phyloP scores from a whole-genome alignment of 768 basidiomycete genomes.

The Psilocybe cyanescens region DNA sequence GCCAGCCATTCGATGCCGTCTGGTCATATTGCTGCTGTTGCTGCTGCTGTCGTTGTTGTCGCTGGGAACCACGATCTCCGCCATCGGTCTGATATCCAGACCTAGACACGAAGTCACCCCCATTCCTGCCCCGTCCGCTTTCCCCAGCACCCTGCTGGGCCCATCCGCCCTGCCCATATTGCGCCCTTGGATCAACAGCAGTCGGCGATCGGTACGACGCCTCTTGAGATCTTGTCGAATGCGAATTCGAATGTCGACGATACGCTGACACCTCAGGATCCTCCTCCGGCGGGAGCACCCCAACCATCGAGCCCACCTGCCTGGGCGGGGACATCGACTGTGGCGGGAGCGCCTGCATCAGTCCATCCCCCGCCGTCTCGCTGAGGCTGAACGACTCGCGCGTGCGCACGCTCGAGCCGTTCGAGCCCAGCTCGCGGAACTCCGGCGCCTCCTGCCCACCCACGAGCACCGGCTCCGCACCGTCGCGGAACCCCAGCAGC shows the following conservation, averaged over 20 bases:
- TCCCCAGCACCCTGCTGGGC: background rate
- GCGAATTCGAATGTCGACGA: background rate
- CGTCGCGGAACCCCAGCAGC: conserved; percentile 12
- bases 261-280: conserved; percentile 6
- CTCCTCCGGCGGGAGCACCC: conserved; percentile 21
- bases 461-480: conserved; percentile 1
- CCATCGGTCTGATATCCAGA: background rate
- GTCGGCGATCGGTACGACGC: conserved; percentile 11
- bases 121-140: background rate
- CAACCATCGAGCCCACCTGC: conserved; percentile 26
- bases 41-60: background rate
- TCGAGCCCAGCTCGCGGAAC: conserved; percentile 11
- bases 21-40: background rate
- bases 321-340: conserved; percentile 20
- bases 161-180: background rate
- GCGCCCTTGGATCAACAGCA: conserved; percentile 6
- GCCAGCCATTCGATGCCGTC: background rate
- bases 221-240: background rate
- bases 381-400: conserved; percentile 20
- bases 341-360: conserved; percentile 3
- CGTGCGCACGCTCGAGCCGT: conserved; percentile 17
- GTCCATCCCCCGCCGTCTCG: conserved; percentile 1
- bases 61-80: background rate
- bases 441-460: conserved; percentile 2
- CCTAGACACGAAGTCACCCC: background rate